Conservation (phyloP, 331 rosid genomes). For the Telfairia occidentalis region DNA sequence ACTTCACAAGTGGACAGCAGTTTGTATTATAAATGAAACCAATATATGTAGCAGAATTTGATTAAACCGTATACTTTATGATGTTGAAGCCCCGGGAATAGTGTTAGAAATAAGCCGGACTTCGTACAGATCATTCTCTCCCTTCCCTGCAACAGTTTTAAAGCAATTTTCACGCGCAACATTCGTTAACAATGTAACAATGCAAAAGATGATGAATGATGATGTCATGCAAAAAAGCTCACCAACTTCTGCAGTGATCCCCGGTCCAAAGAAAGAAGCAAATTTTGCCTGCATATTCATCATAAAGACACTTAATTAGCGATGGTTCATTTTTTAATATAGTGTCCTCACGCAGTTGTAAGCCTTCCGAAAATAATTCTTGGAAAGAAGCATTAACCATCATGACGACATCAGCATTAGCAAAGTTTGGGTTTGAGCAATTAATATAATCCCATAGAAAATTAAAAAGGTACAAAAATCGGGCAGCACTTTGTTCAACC, state of each 20-base stretch:
- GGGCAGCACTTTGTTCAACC: not conserved
- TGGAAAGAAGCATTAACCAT: not conserved
- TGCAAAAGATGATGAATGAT: not conserved
- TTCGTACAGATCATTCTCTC: slow-evolving; percentile 57
- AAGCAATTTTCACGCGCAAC: not conserved
- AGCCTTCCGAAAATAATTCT: not conserved
- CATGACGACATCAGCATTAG: not conserved
- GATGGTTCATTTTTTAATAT: slow-evolving; percentile 1
- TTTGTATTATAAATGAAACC: slow-evolving; percentile 20
- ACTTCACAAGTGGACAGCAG: slow-evolving; percentile 24
- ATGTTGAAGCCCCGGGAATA: slow-evolving; percentile 29
- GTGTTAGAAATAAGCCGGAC: slow-evolving; percentile 59
- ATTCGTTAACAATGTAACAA: not conserved
- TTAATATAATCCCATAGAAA: not conserved
- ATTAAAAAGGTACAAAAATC: not conserved
- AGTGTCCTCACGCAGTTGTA: not conserved
- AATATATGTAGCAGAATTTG: slow-evolving; percentile 15
- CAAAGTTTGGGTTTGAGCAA: not conserved
- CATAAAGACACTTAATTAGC: slow-evolving; percentile 11
- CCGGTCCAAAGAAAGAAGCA: slow-evolving; percentile 92
- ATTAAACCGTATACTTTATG: slow-evolving; percentile 10
- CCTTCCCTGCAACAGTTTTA: slow-evolving; percentile 42
- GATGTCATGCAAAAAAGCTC: slow-evolving; percentile 17
- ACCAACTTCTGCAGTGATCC: slow-evolving; percentile 83
- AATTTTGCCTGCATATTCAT: slow-evolving; percentile 55